Base-by-base conservation (phyloP, 352 stramenopile species). In the Globisporangium megalacanthum region DNA sequence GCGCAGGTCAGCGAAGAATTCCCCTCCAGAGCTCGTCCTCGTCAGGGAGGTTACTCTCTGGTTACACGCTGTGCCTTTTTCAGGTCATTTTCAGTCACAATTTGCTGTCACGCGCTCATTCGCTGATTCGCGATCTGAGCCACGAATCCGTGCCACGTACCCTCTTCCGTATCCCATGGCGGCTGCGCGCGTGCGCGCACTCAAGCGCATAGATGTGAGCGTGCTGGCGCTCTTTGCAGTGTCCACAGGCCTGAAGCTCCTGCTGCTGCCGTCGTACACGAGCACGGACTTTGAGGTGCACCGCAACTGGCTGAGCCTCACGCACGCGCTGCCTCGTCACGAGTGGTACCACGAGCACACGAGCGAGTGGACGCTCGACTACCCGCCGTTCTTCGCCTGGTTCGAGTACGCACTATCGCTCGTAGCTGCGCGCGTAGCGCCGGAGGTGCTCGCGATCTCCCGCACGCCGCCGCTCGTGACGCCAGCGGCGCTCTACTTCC, bases 221-320 rank as follows among this genome's bases (percentile, higher is more conserved):
- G 64, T 89, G 46, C 54, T 74, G 52, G 74, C 73, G 46, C 66
- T 89, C 17, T 75, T 84, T 42, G 20, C 69, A 42, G 63, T 70
- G 36, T 87, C 77, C 17, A 66, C 86, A n/a, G 63, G 49, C 41
- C 48, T 96, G 31, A 97, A 97, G 75, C 56, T 96, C 48, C 69
- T 98, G 36, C 78, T 99, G 19, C 69, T 97, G 19, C 87, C 85
- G 1, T 94, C 90, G 7, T 99, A 99, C 77, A 80, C 76, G 39
- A 98, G 89, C 52, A 99, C 96, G 9, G 96, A 99, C 76, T 98
- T 99, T 74, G 93, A 99, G 70, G 97, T 99, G 10, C 97, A 99
- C 73, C 90, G 96, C 29, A 99, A 99, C 70, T 99, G 97, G 97
- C 82, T 99, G 42, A 95, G 94, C 31, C 87, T 99, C 59, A 99